phyloP scores from a whole-genome alignment of 768 basidiomycete species.

The Pleurotus giganteus region DNA sequence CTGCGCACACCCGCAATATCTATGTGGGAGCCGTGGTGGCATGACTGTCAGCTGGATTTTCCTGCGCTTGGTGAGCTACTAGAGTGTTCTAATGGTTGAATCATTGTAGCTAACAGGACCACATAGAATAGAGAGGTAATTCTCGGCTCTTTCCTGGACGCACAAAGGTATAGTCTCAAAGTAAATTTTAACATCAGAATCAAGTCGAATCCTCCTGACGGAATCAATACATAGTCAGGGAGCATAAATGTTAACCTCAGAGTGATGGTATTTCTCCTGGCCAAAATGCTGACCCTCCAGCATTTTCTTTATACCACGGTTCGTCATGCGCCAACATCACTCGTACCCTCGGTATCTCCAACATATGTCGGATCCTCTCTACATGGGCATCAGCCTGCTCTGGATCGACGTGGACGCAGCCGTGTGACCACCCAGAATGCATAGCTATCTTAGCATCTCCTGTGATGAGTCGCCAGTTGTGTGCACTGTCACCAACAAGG shows the following conservation, averaged over 20 bases:
- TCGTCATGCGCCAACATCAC: conserved; percentile 55
- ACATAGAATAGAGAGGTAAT: too few species aligned
- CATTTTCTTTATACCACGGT: conserved; percentile 48
- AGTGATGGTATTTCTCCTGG: conserved; percentile 31
- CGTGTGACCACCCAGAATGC: conserved; percentile 22
- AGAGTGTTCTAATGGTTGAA: too few species aligned
- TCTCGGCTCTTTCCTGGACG: too few species aligned
- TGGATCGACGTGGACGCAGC: conserved; percentile 43
- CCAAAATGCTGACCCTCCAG: conserved; percentile 40
- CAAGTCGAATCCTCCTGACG: too few species aligned
- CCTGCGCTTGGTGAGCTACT: too few species aligned
- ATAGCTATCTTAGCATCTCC: conserved; percentile 40
- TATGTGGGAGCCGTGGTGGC: too few species aligned
- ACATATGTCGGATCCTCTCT: conserved; percentile 34
- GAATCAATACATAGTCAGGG: too few species aligned
- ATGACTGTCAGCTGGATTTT: too few species aligned
- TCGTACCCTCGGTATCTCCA: conserved; percentile 34
- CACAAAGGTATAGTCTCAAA: too few species aligned
- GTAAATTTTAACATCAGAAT: too few species aligned
- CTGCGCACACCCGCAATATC: too few species aligned
- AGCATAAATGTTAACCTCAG: conserved; percentile 10
- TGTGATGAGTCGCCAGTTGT: conserved; percentile 50
- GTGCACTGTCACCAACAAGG: conserved; percentile 55
- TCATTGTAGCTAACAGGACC: too few species aligned
- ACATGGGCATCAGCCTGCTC: conserved; percentile 42